Conservation (phyloP, 805 yeast genomes). For the Lachancea dasiensis region DNA sequence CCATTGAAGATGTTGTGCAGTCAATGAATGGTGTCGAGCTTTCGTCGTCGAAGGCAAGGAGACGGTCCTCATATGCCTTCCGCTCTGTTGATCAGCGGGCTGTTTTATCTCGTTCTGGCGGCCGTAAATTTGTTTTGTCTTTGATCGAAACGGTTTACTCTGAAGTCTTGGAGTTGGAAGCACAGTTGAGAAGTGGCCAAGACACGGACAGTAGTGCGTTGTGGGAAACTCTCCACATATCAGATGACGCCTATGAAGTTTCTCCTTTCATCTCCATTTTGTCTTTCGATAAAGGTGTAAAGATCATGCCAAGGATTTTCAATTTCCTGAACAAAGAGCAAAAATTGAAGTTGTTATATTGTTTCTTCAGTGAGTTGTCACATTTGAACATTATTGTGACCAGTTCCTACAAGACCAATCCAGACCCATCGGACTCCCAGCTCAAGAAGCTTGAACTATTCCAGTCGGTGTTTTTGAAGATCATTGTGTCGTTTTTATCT, state of each 20-base stretch:
- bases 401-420: conserved; percentile 70
- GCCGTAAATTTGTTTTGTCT: conserved; percentile 51
- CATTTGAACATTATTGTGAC: conserved; percentile 69
- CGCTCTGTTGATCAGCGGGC: conserved; percentile 30
- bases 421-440: conserved; percentile 46
- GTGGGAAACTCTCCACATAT: conserved; percentile 75
- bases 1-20: conserved; percentile 29
- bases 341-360: conserved; percentile 67
- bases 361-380: conserved; percentile 73
- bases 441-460: conserved; percentile 66
- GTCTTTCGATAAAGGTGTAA: conserved; percentile 81
- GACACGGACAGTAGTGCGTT: conserved; percentile 44
- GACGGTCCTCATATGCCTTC: conserved; percentile 34
- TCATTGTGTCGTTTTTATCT: conserved; percentile 74
- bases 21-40: conserved; percentile 30
- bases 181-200: conserved; percentile 54
- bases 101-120: conserved; percentile 33
- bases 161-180: conserved; percentile 72
- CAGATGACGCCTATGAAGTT: conserved; percentile 51
- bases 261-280: conserved; percentile 81
- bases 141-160: conserved; percentile 75
- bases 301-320: conserved; percentile 81
- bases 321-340: conserved; percentile 74
- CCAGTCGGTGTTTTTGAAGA: conserved; percentile 75
- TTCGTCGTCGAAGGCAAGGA: conserved; percentile 23